Conservation (phyloP, 75 land plant species). For the Azolla pinnata region DNA sequence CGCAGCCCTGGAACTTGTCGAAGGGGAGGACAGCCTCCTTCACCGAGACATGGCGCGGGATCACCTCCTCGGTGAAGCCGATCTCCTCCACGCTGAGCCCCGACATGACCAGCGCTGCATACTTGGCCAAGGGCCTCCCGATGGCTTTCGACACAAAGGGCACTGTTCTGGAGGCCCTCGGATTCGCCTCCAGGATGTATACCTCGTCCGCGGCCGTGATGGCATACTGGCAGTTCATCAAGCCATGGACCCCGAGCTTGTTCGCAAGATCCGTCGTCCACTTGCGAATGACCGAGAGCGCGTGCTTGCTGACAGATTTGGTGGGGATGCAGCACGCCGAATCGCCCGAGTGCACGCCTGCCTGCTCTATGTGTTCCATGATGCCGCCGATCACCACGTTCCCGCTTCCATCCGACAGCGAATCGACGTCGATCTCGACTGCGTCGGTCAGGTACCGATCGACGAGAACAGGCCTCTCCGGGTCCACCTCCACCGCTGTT, state of each 20-base stretch:
- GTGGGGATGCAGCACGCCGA: conserved; percentile 94
- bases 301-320: conserved; percentile 47
- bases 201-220: conserved; percentile 68
- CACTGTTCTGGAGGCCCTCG: conserved; percentile 95
- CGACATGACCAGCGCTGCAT: conserved; percentile 94
- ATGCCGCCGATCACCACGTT: conserved; percentile 98
- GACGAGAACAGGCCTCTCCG: conserved; percentile 84
- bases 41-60: conserved; percentile 82
- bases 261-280: conserved; percentile 80
- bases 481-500: conserved; percentile 93
- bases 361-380: conserved; percentile 99
- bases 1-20: conserved; percentile 97
- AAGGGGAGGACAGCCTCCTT: conserved; percentile 99
- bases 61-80: conserved; percentile 64
- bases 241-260: conserved; percentile 63
- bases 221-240: conserved; percentile 99
- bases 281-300: conserved; percentile 58
- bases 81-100: conserved; percentile 72
- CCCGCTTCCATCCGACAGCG: conserved; percentile 69
- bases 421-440: conserved; percentile 90
- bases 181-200: conserved; percentile 91
- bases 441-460: conserved; percentile 92
- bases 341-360: conserved; percentile 98
- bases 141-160: conserved; percentile 98
- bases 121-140: conserved; percentile 95